Conservation (phyloP, 257 asterid species). For the Solanum bulbocastanum region DNA sequence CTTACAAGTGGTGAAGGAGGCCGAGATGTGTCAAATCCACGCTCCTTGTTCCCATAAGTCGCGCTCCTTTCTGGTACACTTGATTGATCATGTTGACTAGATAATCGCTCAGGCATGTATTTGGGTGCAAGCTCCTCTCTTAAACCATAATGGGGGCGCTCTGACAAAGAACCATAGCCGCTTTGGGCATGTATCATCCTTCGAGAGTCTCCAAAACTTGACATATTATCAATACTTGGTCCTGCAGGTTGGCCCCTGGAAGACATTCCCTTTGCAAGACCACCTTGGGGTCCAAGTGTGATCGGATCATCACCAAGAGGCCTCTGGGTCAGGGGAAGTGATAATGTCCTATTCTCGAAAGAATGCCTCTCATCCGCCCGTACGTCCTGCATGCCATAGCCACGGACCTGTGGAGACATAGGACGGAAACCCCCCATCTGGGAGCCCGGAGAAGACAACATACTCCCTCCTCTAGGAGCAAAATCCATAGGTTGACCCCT, state of each 20-base stretch:
- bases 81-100: slow-evolving; percentile 38
- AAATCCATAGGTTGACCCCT: slow-evolving; percentile 66
- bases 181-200: slow-evolving; percentile 48
- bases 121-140: slow-evolving; percentile 55
- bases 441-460: slow-evolving; percentile 51
- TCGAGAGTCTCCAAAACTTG: slow-evolving; percentile 40
- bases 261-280: slow-evolving; percentile 82
- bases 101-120: slow-evolving; percentile 40
- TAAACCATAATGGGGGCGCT: slow-evolving; percentile 43
- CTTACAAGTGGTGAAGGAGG: slow-evolving; percentile 29
- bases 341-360: slow-evolving; percentile 40
- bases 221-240: slow-evolving; percentile 23
- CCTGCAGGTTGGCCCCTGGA: slow-evolving; percentile 62
- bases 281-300: slow-evolving; percentile 96
- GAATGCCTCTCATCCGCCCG: slow-evolving; percentile 56
- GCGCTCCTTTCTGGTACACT: slow-evolving; percentile 27
- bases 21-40: slow-evolving; percentile 17
- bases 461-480: slow-evolving; percentile 52
- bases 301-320: slow-evolving; percentile 60
- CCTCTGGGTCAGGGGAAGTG: slow-evolving; percentile 70
- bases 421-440: slow-evolving; percentile 48
- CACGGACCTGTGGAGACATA: slow-evolving; percentile 46
- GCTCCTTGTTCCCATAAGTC: slow-evolving; percentile 21
- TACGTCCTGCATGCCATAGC: slow-evolving; percentile 62
- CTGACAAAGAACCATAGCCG: slow-evolving; percentile 46